Evolutionary conservation across 176 grass and related monocot species (phyloP).

Genomic region (Thinopyrum elongatum): DNA sequence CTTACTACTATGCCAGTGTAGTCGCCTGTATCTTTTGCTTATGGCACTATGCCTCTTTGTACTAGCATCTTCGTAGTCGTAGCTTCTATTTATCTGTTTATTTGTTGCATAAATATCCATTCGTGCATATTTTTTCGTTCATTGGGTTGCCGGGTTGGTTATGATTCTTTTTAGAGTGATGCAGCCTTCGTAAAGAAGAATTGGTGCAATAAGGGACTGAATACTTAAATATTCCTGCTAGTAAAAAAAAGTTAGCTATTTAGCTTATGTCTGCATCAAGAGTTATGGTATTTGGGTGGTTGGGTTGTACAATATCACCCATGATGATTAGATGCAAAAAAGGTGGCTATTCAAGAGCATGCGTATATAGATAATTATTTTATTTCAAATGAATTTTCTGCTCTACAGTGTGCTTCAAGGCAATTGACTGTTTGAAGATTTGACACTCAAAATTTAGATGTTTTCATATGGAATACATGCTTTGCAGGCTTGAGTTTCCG

Average conservation of each 20-base stretch:
- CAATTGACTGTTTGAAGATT: not conserved
- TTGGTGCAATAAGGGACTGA: not conserved
- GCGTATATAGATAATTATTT: not conserved
- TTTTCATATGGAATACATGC: conserved; percentile 28
- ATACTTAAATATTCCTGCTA: not conserved
- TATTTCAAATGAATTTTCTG: not conserved
- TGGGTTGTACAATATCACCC: not conserved
- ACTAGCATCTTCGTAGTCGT: conserved; percentile 16
- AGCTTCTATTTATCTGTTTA: conserved; percentile 10
- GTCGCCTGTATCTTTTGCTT: conserved; percentile 1
- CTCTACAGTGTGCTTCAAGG: conserved; percentile 22
- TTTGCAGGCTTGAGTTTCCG: conserved; percentile 83
- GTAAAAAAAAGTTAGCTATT: not conserved
- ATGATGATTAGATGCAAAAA: conserved; percentile 32
- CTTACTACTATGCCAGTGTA: conserved; percentile 17
- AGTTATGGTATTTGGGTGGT: conserved; percentile 13
- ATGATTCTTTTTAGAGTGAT: conserved; percentile 7
- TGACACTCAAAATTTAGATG: conserved; percentile 12
- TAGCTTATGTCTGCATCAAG: conserved; percentile 19
- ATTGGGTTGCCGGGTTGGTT: conserved; percentile 2
- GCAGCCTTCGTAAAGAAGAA: not conserved
- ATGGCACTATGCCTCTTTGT: conserved; percentile 13
- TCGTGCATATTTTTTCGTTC: conserved; percentile 6
- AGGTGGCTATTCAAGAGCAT: not conserved
- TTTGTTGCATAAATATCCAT: conserved; percentile 23